Conservation (phyloP, 129 eudicot species). For the Artemisia argyi region DNA sequence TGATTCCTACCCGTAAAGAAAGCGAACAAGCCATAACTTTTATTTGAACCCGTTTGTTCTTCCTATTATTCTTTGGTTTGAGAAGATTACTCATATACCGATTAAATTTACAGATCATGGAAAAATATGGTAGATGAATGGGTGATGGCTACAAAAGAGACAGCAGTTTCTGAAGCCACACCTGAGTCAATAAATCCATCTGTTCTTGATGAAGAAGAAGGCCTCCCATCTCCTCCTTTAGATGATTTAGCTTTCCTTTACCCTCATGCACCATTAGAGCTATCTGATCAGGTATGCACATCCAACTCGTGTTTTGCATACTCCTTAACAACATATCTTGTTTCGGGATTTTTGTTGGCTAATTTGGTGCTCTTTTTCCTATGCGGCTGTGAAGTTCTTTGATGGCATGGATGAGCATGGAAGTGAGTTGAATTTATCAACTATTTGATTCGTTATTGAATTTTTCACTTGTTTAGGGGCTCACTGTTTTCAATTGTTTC, state of each 20-base stretch:
- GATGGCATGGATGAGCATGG: too few relatives aligned
- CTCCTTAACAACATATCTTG: too few relatives aligned
- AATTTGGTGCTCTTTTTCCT: too few relatives aligned
- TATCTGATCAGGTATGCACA: conserved; percentile 32
- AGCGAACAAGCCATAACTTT: background rate
- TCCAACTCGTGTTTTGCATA: too few relatives aligned
- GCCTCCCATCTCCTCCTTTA: conserved; percentile 90
- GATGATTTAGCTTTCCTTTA: conserved; percentile 77
- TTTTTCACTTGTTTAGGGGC: too few relatives aligned
- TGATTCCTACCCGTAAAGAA: background rate
- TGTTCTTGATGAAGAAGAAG: conserved; percentile 64
- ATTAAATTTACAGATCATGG: conserved; percentile 39
- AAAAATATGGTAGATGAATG: conserved; percentile 68
- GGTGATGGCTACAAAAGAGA: conserved; percentile 44
- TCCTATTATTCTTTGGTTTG: too few relatives aligned
- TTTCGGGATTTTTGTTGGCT: too few relatives aligned
- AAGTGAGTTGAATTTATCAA: too few relatives aligned
- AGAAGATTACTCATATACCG: conserved; percentile 3
- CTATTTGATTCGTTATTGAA: too few relatives aligned
- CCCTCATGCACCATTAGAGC: conserved; percentile 49
- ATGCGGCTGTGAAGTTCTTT: too few relatives aligned
- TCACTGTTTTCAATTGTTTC: too few relatives aligned
- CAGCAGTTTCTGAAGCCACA: conserved; percentile 48
- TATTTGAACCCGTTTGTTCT: too few relatives aligned
- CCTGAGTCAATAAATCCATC: conserved; percentile 78